Evolutionary conservation across 495 filamentous ascomycete genomes (phyloP), one percentile per base, ranked within the genome.

Genomic region (Bacidia rubella): DNA sequence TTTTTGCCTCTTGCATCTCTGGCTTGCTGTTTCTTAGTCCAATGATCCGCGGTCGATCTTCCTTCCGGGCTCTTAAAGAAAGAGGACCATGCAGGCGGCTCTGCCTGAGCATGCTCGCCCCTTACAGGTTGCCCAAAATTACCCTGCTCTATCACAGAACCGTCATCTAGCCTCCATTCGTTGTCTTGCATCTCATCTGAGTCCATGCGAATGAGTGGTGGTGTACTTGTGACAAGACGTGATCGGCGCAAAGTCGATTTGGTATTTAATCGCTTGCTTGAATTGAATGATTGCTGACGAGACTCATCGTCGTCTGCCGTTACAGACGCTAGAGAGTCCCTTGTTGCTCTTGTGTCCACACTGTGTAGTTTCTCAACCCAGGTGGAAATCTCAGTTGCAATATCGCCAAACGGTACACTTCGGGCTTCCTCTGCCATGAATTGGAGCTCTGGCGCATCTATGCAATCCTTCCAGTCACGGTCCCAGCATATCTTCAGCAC

Each of bases 401-500:
- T 55, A 15, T 72, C 67, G 29, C 70, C 64, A 3, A 21, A 43
- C 3, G 66, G 65, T 3, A 70, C 55, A 44, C 64, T 66, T 26
- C 68, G 60, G 10, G 79, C 73, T 26, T 65, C 61, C 21, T 70
- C 61, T 11, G 82, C 81, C 44, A 78, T 58, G 26, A 66, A 57
- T 54, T 80, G 76, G 26, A 86, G 57, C 52, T 82, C 79, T 1
- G 66, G 54, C 42, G 80, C 77, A 20, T 72, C 71, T 19, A 73
- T 64, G 4, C 76, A 64, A 48, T 84, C 80, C 35, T 70, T 67
- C 60, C 74, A 77, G 0, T 67, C 66, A 25, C 80, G 66, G 49
- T 85, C 80, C 46, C 63, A 69, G 49, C 82, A 78, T 4, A 85
- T 63, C 57, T 83, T 85, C 46, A 71, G 58, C 12, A 82, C 70